Evolutionary conservation across 495 filamentous ascomycete species (phyloP).

Genomic region (Hypoxylon fragiforme): DNA sequence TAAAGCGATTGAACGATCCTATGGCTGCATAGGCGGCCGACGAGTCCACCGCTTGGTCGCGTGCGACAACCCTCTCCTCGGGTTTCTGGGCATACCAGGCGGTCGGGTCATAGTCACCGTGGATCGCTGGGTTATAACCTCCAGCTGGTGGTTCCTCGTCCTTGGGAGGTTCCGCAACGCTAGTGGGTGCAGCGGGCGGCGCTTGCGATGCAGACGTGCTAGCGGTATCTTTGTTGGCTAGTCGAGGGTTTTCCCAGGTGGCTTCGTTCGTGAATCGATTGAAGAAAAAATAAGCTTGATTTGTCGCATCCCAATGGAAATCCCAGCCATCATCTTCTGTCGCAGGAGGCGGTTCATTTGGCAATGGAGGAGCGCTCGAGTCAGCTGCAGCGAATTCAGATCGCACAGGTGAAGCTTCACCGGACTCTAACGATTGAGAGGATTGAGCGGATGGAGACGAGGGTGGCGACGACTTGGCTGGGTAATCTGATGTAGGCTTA

Average conservation of each 20-base stretch:
- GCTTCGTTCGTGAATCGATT: conserved; percentile 76
- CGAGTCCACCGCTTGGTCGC: conserved; percentile 30
- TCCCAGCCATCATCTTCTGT: conserved; percentile 84
- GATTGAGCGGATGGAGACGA: not conserved
- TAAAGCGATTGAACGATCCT: conserved; percentile 89
- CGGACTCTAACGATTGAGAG: conserved; percentile 23
- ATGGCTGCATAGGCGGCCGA: conserved; percentile 61
- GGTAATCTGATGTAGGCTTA: conserved; percentile 6
- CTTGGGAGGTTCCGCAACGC: conserved; percentile 36
- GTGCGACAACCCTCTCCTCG: conserved; percentile 34
- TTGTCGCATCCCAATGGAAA: conserved; percentile 74
- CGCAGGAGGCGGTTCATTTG: conserved; percentile 44
- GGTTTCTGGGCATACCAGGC: conserved; percentile 78
- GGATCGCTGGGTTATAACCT: conserved; percentile 93
- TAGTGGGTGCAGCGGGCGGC: conserved; percentile 33
- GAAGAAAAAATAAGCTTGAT: conserved; percentile 83
- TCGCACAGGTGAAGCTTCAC: conserved; percentile 36
- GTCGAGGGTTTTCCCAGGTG: conserved; percentile 89
- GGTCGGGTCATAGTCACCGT: conserved; percentile 92
- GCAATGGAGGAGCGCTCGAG: conserved; percentile 44
- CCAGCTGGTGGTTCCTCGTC: conserved; percentile 47
- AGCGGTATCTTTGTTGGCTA: conserved; percentile 51
- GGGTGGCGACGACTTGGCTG: conserved; percentile 2
- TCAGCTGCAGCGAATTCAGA: conserved; percentile 6
- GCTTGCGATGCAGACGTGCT: conserved; percentile 22